phyloP scores from a whole-genome alignment of 345 rosid genomes.

The Heritiera fomes region DNA sequence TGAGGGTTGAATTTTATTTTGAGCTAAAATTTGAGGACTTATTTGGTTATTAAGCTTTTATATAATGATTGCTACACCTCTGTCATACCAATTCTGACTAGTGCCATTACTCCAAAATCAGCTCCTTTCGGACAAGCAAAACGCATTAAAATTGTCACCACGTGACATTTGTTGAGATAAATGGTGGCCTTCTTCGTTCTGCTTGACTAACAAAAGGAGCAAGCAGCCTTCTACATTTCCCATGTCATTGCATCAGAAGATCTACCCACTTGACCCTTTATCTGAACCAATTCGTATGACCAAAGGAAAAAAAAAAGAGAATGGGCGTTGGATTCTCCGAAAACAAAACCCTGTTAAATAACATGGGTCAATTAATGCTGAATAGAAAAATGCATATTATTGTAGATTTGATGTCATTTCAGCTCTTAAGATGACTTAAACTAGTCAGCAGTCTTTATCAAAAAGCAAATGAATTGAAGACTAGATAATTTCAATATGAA shows the following conservation, averaged over 20 bases:
- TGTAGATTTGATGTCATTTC: conserved; percentile 5
- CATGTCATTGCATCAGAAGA: not conserved
- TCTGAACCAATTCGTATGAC: not conserved
- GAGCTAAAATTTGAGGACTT: no score
- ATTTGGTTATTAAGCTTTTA: no score
- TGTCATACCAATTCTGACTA: not conserved
- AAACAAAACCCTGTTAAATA: not conserved
- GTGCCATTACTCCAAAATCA: not conserved
- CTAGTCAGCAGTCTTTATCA: not conserved
- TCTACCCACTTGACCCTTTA: not conserved
- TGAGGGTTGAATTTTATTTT: no score
- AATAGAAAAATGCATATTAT: not conserved
- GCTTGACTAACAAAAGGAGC: not conserved
- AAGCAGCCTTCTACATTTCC: not conserved
- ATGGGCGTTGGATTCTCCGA: not conserved
- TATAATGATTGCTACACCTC: not conserved
- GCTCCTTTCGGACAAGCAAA: not conserved
- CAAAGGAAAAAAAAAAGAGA: not conserved
- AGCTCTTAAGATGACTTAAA: conserved; percentile 7
- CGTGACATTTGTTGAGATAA: not conserved
- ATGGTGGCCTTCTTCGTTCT: not conserved
- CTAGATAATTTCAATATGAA: no score
- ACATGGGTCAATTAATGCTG: not conserved
- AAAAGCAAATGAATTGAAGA: no score
- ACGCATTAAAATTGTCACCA: not conserved